phyloP scores from a whole-genome alignment of 257 asterid genomes.

The Leptodermis oblonga region DNA sequence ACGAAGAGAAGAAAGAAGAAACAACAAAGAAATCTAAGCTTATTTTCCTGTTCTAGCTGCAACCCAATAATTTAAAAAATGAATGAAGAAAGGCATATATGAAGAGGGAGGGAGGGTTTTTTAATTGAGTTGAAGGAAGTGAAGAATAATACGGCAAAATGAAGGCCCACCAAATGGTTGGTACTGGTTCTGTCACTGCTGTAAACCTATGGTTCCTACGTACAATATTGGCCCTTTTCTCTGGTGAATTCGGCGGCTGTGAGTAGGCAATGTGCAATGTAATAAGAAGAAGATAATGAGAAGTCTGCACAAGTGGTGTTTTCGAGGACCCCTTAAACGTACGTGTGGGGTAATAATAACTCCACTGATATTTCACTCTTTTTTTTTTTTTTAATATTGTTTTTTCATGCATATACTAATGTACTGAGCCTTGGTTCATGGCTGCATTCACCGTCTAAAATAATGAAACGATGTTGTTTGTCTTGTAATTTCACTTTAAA shows the following conservation, averaged over 20 bases:
- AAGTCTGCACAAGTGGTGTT: neutral
- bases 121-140: no score
- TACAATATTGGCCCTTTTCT: no score
- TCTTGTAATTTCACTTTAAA: no score
- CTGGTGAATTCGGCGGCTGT: slow-evolving; percentile 6
- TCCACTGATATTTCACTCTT: neutral
- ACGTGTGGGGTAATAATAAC: neutral
- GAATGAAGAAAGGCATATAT: neutral
- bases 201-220: slow-evolving; percentile 10
- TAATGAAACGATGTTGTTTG: no score
- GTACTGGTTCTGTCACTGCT: neutral
- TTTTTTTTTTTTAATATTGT: neutral
- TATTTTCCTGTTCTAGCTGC: no score
- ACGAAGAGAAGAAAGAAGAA: no score
- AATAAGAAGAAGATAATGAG: no score
- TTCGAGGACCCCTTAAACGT: slow-evolving; percentile 10
- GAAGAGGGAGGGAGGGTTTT: neutral
- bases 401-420: no score
- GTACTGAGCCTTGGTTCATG: no score
- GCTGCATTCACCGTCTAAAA: no score
- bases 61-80: no score
- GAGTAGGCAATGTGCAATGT: neutral
- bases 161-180: slow-evolving; percentile 12
- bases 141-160: neutral
- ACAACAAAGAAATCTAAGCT: no score